Evolutionary conservation across 1,284 basidiomycete species (phyloP).

Genomic region (Wolfiporia cocos): DNA sequence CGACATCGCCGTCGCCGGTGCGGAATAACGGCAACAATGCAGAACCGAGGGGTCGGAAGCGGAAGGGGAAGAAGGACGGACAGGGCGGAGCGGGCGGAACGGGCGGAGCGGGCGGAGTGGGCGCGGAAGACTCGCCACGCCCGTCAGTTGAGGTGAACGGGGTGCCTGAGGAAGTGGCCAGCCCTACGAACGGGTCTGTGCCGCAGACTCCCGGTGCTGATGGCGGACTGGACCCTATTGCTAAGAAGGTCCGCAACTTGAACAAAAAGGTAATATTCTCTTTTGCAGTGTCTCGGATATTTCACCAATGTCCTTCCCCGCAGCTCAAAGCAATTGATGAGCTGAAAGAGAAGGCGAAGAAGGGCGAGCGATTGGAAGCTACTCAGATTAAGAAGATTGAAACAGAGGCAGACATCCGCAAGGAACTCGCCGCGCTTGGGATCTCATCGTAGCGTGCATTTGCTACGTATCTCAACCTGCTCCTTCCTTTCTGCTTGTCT

Average conservation of each 20-base stretch:
- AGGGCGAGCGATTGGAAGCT: slow-evolving; percentile 86
- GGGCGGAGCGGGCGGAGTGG: slow-evolving; percentile 8
- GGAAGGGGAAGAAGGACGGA: slow-evolving; percentile 47
- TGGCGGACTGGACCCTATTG: slow-evolving; percentile 61
- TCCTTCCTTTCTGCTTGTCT: neutral
- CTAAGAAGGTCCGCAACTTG: slow-evolving; percentile 91
- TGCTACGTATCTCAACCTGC: neutral
- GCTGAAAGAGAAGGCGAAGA: slow-evolving; percentile 82
- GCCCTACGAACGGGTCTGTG: slow-evolving; percentile 30
- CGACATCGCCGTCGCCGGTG: slow-evolving; percentile 42
- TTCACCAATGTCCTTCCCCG: slow-evolving; percentile 10
- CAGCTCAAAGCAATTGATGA: slow-evolving; percentile 95
- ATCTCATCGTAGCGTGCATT: slow-evolving; percentile 16
- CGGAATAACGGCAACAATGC: slow-evolving; percentile 28
- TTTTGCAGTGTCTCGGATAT: no score
- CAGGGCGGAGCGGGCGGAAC: slow-evolving; percentile 15
- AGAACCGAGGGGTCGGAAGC: slow-evolving; percentile 48
- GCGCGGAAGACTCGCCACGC: slow-evolving; percentile 22
- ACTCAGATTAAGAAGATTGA: slow-evolving; percentile 97
- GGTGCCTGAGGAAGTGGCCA: slow-evolving; percentile 17
- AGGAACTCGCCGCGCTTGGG: slow-evolving; percentile 61
- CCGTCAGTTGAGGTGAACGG: slow-evolving; percentile 31
- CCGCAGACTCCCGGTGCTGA: slow-evolving; percentile 57
- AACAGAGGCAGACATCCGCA: slow-evolving; percentile 75
- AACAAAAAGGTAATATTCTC: slow-evolving; percentile 70